Evolutionary conservation across 192 early-diverging fungal genomes (phyloP).

Genomic region (Coemansia sp.): DNA sequence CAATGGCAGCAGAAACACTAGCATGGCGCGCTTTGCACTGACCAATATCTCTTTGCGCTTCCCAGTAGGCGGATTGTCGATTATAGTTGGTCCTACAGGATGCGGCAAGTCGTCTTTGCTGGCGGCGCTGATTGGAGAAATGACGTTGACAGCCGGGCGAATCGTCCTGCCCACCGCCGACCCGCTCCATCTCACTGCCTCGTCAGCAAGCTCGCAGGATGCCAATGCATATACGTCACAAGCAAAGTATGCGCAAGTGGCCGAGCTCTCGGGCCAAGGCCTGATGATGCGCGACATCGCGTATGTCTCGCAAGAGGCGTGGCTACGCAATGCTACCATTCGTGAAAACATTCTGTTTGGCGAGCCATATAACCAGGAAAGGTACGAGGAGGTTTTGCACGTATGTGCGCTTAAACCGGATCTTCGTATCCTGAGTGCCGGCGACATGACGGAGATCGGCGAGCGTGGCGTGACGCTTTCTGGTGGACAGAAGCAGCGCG

Average conservation of each 20-base stretch:
- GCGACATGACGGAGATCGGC: conserved; percentile 93
- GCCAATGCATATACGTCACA: not conserved
- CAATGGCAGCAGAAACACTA: too few relatives aligned
- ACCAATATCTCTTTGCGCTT: conserved; percentile 66
- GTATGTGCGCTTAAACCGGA: conserved; percentile 86
- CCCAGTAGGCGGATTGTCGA: conserved; percentile 65
- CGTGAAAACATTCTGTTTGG: conserved; percentile 90
- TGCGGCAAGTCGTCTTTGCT: conserved; percentile 88
- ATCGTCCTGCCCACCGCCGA: conserved; percentile 40
- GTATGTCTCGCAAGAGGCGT: conserved; percentile 82
- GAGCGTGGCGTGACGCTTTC: conserved; percentile 83
- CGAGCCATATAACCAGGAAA: conserved; percentile 62
- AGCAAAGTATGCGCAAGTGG: conserved; percentile 18
- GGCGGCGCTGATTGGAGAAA: conserved; percentile 81
- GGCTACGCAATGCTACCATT: conserved; percentile 75
- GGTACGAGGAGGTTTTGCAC: conserved; percentile 78
- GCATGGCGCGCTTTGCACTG: conserved; percentile 61
- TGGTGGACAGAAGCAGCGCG: conserved; percentile 87
- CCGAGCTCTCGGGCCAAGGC: conserved; percentile 38
- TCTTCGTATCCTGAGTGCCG: conserved; percentile 77
- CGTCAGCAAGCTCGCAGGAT: not conserved
- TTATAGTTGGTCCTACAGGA: conserved; percentile 85
- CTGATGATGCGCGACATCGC: conserved; percentile 65
- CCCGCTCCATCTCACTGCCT: not conserved
- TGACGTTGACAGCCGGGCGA: conserved; percentile 48